These are phyloP conservation scores for Chaetomidium leptoderma DNA, from an alignment of 495 filamentous ascomycete species.

Conservation along the genomic window DNA sequence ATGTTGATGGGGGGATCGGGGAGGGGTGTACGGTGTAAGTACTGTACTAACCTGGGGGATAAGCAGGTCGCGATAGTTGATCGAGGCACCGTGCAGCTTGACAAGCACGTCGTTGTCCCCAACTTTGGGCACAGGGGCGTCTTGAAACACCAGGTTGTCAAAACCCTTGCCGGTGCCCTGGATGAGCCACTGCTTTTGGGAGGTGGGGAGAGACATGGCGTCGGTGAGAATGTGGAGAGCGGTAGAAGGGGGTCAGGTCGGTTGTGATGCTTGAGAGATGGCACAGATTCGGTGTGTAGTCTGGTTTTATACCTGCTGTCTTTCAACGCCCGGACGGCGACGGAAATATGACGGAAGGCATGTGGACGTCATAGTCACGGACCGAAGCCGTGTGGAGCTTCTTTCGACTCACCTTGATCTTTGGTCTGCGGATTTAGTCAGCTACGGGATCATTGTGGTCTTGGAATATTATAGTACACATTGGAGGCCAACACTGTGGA, in stretches of 20 bases:
- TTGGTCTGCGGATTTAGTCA: no score
- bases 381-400: no score
- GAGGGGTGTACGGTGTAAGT: neutral
- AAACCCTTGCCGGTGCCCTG: constrained; percentile 53
- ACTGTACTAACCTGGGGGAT: constrained; percentile 55
- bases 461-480: no score
- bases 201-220: constrained; percentile 35
- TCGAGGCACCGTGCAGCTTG: constrained; percentile 65
- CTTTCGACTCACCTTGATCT: no score
- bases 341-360: no score
- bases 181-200: constrained; percentile 64
- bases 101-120: constrained; percentile 73
- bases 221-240: neutral
- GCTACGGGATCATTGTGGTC: no score
- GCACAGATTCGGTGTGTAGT: no score
- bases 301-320: no score
- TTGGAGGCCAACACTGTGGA: no score
- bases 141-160: constrained; percentile 54
- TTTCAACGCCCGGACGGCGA: no score
- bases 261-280: no score
- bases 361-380: no score
- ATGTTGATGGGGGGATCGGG: neutral
- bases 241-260: neutral
- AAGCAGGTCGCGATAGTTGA: constrained; percentile 80
- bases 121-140: constrained; percentile 53